These are phyloP conservation scores for Beauveria bassiana DNA, from an alignment of 2,329 filamentous ascomycete genomes.

Conservation along the genomic window DNA sequence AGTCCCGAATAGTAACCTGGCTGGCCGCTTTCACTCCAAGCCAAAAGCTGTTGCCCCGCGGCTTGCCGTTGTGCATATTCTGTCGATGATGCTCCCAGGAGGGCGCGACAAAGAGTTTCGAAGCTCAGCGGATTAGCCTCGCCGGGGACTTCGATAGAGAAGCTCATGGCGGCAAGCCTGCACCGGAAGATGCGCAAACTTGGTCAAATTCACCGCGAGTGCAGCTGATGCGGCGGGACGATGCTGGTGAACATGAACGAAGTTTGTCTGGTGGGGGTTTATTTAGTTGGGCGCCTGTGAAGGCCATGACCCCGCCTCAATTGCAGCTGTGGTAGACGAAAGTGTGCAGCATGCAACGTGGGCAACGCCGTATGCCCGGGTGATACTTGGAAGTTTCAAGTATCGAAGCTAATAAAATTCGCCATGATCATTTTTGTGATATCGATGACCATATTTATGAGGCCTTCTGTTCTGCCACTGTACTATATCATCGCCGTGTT, in stretches of 20 bases:
- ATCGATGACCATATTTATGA: not conserved
- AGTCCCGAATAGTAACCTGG: conserved; percentile 59
- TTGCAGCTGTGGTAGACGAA: not conserved
- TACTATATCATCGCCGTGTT: not conserved
- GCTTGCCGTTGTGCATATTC: conserved; percentile 57
- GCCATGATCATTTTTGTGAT: not conserved
- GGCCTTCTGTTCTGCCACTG: not conserved
- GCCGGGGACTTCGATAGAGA: conserved; percentile 69
- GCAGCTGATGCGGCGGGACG: not conserved
- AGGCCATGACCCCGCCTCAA: not conserved
- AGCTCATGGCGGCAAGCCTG: conserved; percentile 46
- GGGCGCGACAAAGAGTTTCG: conserved; percentile 55
- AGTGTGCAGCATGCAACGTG: not conserved
- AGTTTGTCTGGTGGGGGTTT: conserved; percentile 10
- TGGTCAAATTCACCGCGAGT: not conserved
- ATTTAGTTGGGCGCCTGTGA: not conserved
- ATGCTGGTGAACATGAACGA: conserved; percentile 7
- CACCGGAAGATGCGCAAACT: not conserved
- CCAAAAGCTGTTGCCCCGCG: conserved; percentile 57
- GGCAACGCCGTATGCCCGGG: no score
- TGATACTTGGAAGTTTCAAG: no score
- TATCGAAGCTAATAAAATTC: not conserved
- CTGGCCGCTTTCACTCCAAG: conserved; percentile 58
- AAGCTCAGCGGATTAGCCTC: conserved; percentile 66
- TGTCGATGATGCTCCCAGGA: conserved; percentile 56